Evolutionary conservation across 1,139 yeast genomes (phyloP), one percentile per base, ranked within the genome.

Genomic region (Hansenula sp.): DNA sequence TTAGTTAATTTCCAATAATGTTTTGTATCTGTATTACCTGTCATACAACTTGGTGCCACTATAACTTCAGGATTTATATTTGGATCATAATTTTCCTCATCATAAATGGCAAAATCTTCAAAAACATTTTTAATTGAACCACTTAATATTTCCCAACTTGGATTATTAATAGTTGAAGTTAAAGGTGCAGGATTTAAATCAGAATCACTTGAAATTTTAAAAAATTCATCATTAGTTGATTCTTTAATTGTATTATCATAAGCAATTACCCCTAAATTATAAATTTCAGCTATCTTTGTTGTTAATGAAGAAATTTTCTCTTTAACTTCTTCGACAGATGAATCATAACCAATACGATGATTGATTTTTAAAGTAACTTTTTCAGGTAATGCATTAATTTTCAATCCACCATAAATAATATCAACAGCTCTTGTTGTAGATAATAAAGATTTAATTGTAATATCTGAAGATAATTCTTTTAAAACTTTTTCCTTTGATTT

Each of bases 301-400:
- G 74, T 68, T 37, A 69, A 66, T 1, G 55, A 52, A 11, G 69
- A 43, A 33, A 73, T 60, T 41, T 71, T 67, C 4, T 66, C 59
- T 2, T 68, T 59, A 0, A 77, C 74, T 20, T 66, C 62, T 13
- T 60, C 52, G n/a, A 71, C 69, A 22, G 71, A 52, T 28, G 74
- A 71, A 46, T 73, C 79, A 18, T 74, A 57, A 16, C 76, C 71
- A 36, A 79, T 70, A 53, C 86, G 66, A 51, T 76, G 79, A 52
- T 79, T 78, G 19, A 79, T 64, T 39, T 71, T 52, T 20, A 79
- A 65, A 6, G 69, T 64, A 7, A 76, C 84, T 46, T 67, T 69
- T 55, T 85, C 94, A 1, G 95, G 95, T 43, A 85, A 66, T 2
- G 92, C 90, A 55, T 77, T 68, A 29, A 74, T 61, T 53, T 80